phyloP scores from a whole-genome alignment of 305 asterid species.

The Solanum hybrid region DNA sequence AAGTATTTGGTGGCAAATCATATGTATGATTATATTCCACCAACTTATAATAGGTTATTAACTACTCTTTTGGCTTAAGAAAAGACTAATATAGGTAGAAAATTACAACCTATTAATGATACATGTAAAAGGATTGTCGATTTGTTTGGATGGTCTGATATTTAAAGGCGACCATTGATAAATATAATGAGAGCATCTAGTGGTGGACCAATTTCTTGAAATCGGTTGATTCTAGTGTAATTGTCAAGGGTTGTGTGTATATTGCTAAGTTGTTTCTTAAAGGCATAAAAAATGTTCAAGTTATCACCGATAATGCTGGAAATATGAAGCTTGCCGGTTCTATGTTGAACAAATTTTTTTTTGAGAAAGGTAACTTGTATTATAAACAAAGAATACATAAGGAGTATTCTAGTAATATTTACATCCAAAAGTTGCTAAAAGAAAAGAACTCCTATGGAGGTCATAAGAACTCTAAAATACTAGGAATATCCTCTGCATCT shows the following conservation, averaged over 20 bases:
- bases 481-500: no score
- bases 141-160: background rate
- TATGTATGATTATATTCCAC: background rate
- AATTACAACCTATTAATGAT: background rate
- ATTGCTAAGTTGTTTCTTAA: background rate
- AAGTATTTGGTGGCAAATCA: background rate
- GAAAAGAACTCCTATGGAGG: no score
- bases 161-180: background rate
- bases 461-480: no score
- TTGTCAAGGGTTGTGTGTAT: background rate
- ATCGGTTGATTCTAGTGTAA: background rate
- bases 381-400: no score
- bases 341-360: background rate
- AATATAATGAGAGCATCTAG: background rate
- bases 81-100: background rate
- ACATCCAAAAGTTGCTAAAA: no score
- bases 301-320: background rate
- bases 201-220: background rate
- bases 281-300: background rate
- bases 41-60: background rate
- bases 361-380: no score
- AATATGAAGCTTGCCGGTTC: background rate
- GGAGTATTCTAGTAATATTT: no score
- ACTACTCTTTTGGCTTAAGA: background rate
- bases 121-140: background rate